A percentile compares a stretch with the other conserved stretches of the same genome.
phyloP scores from a whole-genome alignment of 768 basidiomycete species.

The Russula compacta region DNA sequence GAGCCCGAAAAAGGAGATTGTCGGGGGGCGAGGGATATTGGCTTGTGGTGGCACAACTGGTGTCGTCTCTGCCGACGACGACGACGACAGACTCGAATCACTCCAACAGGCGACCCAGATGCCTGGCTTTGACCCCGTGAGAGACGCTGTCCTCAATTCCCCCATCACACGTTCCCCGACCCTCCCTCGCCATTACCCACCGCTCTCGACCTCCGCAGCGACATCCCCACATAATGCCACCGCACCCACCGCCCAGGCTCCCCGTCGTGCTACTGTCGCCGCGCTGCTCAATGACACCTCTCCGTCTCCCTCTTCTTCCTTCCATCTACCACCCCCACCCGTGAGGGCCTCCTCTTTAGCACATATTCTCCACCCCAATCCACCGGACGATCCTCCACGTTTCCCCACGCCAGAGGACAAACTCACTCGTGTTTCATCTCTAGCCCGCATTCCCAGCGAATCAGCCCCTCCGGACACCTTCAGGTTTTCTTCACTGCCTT shows the following conservation, averaged over 20 bases:
- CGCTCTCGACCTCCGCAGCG: constrained; percentile 23
- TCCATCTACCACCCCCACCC: constrained; percentile 11
- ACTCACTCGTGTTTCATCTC: constrained; percentile 17
- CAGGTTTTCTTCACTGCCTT: neutral
- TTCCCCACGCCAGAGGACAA: constrained; percentile 18
- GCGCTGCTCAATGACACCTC: constrained; percentile 62
- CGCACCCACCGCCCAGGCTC: constrained; percentile 28
- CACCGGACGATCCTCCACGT: constrained; percentile 16
- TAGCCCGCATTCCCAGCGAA: constrained; percentile 5
- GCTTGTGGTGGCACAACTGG: neutral
- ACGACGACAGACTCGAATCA: constrained; percentile 7
- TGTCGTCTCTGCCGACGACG: neutral
- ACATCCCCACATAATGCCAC: constrained; percentile 32
- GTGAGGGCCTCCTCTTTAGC: constrained; percentile 21
- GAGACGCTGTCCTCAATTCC: constrained; percentile 78
- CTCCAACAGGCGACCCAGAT: constrained; percentile 26
- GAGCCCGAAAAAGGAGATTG: constrained; percentile 14
- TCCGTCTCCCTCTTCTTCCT: constrained; percentile 21
- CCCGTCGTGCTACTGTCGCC: constrained; percentile 66
- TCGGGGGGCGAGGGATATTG: neutral
- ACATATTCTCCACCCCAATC: constrained; percentile 21
- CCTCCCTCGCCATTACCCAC: constrained; percentile 26
- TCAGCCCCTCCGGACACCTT: constrained; percentile 3
- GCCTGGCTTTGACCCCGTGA: constrained; percentile 80
- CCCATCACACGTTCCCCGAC: constrained; percentile 44